phyloP scores from a whole-genome alignment of 371 early-diverging fungal genomes.

The Zychaea mexicana region DNA sequence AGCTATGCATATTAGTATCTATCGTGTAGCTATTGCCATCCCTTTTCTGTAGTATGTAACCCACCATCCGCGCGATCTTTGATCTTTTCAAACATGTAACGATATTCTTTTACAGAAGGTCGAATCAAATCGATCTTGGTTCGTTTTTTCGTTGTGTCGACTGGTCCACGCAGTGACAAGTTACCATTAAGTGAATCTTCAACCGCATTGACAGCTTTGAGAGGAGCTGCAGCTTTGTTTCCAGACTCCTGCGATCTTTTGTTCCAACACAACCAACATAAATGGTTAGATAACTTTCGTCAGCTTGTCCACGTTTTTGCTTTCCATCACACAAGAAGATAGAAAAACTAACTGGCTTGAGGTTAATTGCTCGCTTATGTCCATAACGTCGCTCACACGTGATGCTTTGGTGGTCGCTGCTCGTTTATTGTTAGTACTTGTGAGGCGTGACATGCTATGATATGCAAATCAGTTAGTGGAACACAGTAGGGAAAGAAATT shows the following conservation, averaged over 20 bases:
- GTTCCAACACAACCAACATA: neutral
- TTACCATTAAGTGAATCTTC: slow-evolving; percentile 40
- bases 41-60: neutral
- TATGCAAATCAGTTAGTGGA: neutral
- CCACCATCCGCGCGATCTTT: slow-evolving; percentile 69
- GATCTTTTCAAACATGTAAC: slow-evolving; percentile 90
- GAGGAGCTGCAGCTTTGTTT: slow-evolving; percentile 6
- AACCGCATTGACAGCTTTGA: slow-evolving; percentile 23
- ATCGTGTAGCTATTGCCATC: neutral
- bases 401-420: neutral
- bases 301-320: neutral
- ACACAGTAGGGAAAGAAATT: neutral
- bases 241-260: neutral
- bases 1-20: neutral
- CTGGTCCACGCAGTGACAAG: slow-evolving; percentile 12
- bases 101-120: slow-evolving; percentile 40
- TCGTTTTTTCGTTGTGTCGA: neutral
- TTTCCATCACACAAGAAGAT: neutral
- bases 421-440: neutral
- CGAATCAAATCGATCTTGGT: slow-evolving; percentile 1
- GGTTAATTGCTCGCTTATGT: neutral
- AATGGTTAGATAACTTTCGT: too few species aligned
- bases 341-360: neutral
- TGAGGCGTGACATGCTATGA: neutral
- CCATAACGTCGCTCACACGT: neutral